These are phyloP conservation scores for Teratosphaeria destructans DNA, from an alignment of 2,329 filamentous ascomycete genomes.

Conservation along the genomic window DNA sequence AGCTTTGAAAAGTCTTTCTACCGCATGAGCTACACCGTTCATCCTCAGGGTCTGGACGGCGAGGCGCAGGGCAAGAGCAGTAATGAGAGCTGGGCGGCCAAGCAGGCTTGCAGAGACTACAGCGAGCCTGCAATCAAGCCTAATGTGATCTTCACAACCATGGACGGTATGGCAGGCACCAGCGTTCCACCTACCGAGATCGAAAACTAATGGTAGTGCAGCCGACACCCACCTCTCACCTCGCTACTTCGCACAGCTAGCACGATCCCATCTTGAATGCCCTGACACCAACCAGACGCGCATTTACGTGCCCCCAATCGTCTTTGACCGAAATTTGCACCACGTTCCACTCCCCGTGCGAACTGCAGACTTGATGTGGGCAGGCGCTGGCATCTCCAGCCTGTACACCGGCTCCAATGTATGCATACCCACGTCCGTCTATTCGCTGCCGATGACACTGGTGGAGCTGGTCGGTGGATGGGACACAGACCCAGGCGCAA, in stretches of 20 bases:
- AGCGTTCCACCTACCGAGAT: not conserved
- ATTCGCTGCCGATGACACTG: slow-evolving; percentile 57
- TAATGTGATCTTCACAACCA: slow-evolving; percentile 59
- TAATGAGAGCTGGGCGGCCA: slow-evolving; percentile 62
- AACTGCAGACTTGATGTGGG: slow-evolving; percentile 63
- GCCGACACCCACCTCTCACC: slow-evolving; percentile 61
- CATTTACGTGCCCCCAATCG: slow-evolving; percentile 58
- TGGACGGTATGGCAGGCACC: slow-evolving; percentile 51
- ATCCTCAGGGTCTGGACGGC: slow-evolving; percentile 54
- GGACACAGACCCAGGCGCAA: slow-evolving; percentile 60
- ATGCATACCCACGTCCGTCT: slow-evolving; percentile 63
- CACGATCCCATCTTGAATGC: slow-evolving; percentile 50
- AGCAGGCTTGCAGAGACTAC: slow-evolving; percentile 54
- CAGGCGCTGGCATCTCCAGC: slow-evolving; percentile 58
- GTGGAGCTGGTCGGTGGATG: slow-evolving; percentile 61
- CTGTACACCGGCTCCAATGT: slow-evolving; percentile 54
- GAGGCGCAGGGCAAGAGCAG: slow-evolving; percentile 66
- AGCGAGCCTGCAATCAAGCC: slow-evolving; percentile 38
- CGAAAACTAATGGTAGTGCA: slow-evolving; percentile 22
- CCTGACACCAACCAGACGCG: slow-evolving; percentile 52
- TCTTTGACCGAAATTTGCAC: slow-evolving; percentile 65
- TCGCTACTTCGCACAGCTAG: slow-evolving; percentile 57
- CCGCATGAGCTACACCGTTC: slow-evolving; percentile 56
- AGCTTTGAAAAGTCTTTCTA: slow-evolving; percentile 56
- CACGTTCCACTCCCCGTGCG: slow-evolving; percentile 57